Percentiles rank a stretch among this genome's conserved stretches.
These are phyloP conservation scores for Ophiostoma ips DNA, from an alignment of 2,329 filamentous ascomycete species.

Conservation along the genomic window DNA sequence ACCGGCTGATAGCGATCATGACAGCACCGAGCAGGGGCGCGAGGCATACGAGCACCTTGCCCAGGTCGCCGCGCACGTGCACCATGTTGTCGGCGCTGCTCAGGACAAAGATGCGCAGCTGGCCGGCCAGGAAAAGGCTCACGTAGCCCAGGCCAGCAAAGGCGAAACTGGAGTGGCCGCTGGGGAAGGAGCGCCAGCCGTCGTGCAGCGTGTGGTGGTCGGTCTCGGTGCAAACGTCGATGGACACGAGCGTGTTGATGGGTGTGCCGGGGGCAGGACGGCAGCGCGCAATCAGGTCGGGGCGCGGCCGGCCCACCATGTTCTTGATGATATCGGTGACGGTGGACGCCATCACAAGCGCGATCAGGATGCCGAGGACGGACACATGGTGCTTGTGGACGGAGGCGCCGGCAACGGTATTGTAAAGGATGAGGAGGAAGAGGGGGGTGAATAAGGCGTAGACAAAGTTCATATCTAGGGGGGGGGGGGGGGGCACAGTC, in stretches of 20 bases:
- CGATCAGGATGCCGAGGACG: constrained; percentile 65
- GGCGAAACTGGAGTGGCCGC: constrained; percentile 65
- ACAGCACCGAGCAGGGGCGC: constrained; percentile 46
- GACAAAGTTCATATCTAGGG: constrained; percentile 55
- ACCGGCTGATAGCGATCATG: constrained; percentile 55
- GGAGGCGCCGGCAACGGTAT: constrained; percentile 45
- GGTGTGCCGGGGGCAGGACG: constrained; percentile 45
- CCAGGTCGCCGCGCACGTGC: constrained; percentile 29
- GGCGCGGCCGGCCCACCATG: constrained; percentile 54
- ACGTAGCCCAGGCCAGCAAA: constrained; percentile 69
- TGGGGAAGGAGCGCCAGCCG: constrained; percentile 73
- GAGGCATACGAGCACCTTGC: constrained; percentile 42
- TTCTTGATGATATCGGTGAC: constrained; percentile 90
- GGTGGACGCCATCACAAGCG: constrained; percentile 63
- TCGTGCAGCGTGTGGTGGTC: constrained; percentile 59
- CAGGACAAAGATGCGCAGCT: constrained; percentile 42
- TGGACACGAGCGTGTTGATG: constrained; percentile 40
- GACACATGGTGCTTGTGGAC: constrained; percentile 75
- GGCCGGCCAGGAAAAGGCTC: constrained; percentile 54
- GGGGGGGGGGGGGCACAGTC: background rate
- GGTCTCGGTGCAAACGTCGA: constrained; percentile 59
- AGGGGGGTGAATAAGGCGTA: constrained; percentile 67
- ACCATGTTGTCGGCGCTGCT: constrained; percentile 1
- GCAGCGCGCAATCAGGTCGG: constrained; percentile 56
- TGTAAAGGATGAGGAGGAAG: constrained; percentile 50